A percentile compares a stretch with the other conserved stretches of the same genome.
Conservation (phyloP, 2,329 filamentous ascomycete species). For the Bipolaris gigantea region DNA sequence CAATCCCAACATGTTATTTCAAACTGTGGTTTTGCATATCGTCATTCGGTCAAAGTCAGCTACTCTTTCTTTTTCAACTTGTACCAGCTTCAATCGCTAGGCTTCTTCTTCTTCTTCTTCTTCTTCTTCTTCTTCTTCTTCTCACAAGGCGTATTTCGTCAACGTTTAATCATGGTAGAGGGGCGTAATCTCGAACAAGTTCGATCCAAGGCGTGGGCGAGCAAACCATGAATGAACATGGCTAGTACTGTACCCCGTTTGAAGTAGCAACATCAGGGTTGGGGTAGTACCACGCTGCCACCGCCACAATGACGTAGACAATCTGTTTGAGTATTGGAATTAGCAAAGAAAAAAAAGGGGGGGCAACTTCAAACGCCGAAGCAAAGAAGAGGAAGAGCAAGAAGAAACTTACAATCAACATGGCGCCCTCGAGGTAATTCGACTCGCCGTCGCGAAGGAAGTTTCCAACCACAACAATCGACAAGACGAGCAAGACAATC, state of each 20-base stretch:
- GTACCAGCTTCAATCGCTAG: no score
- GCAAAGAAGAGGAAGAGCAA: rapidly evolving
- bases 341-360: neutral
- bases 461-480: slow-evolving; percentile 84
- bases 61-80: no score
- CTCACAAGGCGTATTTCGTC: no score
- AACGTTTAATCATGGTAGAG: no score
- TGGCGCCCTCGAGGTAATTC: slow-evolving; percentile 84
- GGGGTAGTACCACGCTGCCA: slow-evolving; percentile 65
- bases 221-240: neutral
- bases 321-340: slow-evolving; percentile 41
- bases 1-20: neutral
- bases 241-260: slow-evolving; percentile 14
- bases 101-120: no score
- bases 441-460: slow-evolving; percentile 86
- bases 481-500: slow-evolving; percentile 76
- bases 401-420: slow-evolving; percentile 60
- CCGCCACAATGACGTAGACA: slow-evolving; percentile 64
- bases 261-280: slow-evolving; percentile 48
- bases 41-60: no score
- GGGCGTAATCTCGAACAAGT: neutral
- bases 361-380: neutral
- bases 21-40: neutral
- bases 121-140: no score
- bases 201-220: neutral